These are phyloP conservation scores for Neofusicoccum cordaticola DNA, from an alignment of 2,329 filamentous ascomycete genomes.

Conservation along the genomic window DNA sequence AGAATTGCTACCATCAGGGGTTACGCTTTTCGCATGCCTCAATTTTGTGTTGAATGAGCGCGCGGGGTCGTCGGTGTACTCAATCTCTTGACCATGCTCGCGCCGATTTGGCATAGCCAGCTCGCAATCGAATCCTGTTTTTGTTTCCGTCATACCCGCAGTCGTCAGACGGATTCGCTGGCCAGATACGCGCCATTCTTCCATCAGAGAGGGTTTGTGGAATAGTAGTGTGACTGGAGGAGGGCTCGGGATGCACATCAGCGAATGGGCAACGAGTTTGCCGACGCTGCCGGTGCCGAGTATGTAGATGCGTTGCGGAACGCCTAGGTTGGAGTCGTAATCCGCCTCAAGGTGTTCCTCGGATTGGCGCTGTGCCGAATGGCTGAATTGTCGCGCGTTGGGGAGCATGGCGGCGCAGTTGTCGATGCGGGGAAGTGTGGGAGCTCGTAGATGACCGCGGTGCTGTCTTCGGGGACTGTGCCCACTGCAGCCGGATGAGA, in stretches of 20 bases:
- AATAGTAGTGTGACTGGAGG: conserved; percentile 81
- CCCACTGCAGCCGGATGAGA: too few relatives aligned
- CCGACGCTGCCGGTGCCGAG: conserved; percentile 81
- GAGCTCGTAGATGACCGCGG: background rate
- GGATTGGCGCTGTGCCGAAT: background rate
- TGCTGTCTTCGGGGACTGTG: background rate
- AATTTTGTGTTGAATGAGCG: background rate
- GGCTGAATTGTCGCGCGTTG: background rate
- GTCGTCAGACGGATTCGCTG: conserved; percentile 48
- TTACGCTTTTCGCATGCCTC: background rate
- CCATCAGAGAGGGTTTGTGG: conserved; percentile 50
- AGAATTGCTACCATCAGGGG: background rate
- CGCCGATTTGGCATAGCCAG: conserved; percentile 35
- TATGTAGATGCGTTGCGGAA: conserved; percentile 60
- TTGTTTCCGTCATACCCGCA: conserved; percentile 39
- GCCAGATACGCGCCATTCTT: conserved; percentile 46
- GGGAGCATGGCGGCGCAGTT: background rate
- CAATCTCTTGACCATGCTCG: conserved; percentile 37
- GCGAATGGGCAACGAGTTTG: conserved; percentile 70
- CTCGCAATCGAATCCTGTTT: conserved; percentile 47
- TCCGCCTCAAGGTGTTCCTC: background rate
- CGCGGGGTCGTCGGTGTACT: background rate
- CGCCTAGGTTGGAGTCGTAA: background rate
- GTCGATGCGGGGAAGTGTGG: background rate
- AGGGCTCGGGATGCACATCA: conserved; percentile 59